Conservation (phyloP, 805 yeast species). For the Komagataella pseudopastoris region DNA sequence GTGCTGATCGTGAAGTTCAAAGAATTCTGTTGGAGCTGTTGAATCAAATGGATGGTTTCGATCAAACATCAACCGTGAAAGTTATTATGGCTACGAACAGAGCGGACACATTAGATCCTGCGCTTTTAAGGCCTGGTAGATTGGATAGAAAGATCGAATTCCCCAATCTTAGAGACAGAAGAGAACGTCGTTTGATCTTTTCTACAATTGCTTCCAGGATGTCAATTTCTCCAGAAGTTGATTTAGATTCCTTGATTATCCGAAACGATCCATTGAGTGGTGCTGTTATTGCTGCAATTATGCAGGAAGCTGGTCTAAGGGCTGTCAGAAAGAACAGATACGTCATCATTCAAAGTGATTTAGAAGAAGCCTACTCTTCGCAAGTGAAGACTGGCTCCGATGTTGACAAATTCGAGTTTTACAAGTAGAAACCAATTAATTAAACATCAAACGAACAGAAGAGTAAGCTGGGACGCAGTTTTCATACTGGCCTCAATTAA, state of each 20-base stretch:
- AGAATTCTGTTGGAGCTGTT: slow-evolving; percentile 89
- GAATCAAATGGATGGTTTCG: slow-evolving; percentile 99
- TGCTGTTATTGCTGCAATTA: slow-evolving; percentile 94
- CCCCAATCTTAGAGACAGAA: slow-evolving; percentile 90
- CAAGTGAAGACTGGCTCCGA: slow-evolving; percentile 95
- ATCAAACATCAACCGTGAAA: slow-evolving; percentile 87
- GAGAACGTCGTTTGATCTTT: slow-evolving; percentile 95
- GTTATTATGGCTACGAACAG: slow-evolving; percentile 99
- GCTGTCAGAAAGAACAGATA: slow-evolving; percentile 98
- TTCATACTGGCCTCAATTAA: background rate
- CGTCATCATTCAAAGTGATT: slow-evolving; percentile 88
- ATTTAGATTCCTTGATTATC: slow-evolving; percentile 83
- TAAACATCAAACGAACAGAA: background rate
- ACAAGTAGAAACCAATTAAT: slow-evolving; percentile 36
- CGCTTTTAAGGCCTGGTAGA: slow-evolving; percentile 95
- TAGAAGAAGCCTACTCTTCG: slow-evolving; percentile 94
- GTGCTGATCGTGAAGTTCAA: slow-evolving; percentile 99
- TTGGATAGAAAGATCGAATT: slow-evolving; percentile 96
- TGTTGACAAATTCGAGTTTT: slow-evolving; percentile 95
- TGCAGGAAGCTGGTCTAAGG: slow-evolving; percentile 99
- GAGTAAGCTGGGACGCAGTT: background rate
- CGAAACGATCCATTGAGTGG: slow-evolving; percentile 97
- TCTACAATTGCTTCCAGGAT: slow-evolving; percentile 92
- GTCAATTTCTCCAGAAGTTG: slow-evolving; percentile 97
- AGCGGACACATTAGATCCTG: slow-evolving; percentile 99